These are phyloP conservation scores for Coemansia sp. DNA, from an alignment of 192 early-diverging fungal genomes.

Conservation along the genomic window DNA sequence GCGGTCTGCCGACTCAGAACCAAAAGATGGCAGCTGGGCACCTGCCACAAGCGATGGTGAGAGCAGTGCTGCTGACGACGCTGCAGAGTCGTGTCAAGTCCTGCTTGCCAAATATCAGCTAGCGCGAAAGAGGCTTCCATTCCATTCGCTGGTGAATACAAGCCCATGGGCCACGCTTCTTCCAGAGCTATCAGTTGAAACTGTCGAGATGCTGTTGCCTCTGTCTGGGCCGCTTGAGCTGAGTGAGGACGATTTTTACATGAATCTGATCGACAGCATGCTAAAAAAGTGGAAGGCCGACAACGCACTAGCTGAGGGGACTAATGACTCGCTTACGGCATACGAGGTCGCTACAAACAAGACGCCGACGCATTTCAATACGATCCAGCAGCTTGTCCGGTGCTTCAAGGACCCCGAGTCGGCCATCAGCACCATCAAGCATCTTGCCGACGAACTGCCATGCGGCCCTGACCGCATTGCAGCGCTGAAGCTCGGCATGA, in stretches of 20 bases:
- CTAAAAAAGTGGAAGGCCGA: conserved; percentile 35
- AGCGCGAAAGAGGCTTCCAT: conserved; percentile 59
- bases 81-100: conserved; percentile 8
- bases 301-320: neutral
- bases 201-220: conserved; percentile 58
- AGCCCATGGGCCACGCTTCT: conserved; percentile 55
- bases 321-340: neutral
- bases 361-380: conserved; percentile 42
- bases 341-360: conserved; percentile 29
- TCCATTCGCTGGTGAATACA: conserved; percentile 57
- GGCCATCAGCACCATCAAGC: conserved; percentile 57
- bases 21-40: too few species aligned
- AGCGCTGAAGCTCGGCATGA: conserved; percentile 60
- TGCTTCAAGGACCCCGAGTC: conserved; percentile 56
- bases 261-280: conserved; percentile 60
- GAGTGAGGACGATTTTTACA: conserved; percentile 63
- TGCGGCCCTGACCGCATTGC: conserved; percentile 63
- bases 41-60: neutral
- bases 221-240: conserved; percentile 58
- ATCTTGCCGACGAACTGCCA: conserved; percentile 59
- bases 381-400: conserved; percentile 59
- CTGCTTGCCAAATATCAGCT: conserved; percentile 35
- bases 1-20: neutral
- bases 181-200: conserved; percentile 56
- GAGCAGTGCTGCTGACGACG: neutral